Evolutionary conservation across 2,329 filamentous ascomycete genomes (phyloP).

Genomic region (Metarhizium robertsii): DNA sequence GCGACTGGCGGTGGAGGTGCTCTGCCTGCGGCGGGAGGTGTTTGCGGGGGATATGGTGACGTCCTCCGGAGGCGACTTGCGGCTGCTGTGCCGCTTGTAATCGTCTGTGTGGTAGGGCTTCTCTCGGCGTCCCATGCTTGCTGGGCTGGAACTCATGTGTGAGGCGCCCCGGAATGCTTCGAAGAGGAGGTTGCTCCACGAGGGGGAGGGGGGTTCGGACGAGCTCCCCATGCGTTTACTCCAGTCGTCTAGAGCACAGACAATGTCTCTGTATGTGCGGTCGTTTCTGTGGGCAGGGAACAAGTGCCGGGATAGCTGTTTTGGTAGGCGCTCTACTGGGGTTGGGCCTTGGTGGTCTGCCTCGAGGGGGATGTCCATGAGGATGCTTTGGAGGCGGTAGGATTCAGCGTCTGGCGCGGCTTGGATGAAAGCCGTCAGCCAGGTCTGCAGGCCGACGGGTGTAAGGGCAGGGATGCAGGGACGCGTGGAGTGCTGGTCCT

Average conservation of each 20-base stretch:
- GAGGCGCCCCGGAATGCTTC: background rate
- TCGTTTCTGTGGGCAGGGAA: constrained; percentile 54
- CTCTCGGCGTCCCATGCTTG: background rate
- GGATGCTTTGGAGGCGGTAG: constrained; percentile 57
- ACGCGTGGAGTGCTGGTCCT: constrained; percentile 35
- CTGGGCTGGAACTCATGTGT: background rate
- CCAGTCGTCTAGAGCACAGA: constrained; percentile 46
- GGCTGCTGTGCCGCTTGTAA: background rate
- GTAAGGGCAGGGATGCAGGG: constrained; percentile 58
- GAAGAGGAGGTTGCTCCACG: constrained; percentile 2
- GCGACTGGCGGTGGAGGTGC: background rate
- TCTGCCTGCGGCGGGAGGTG: background rate
- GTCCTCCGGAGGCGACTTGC: background rate
- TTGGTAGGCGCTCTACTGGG: constrained; percentile 64
- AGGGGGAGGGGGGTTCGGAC: background rate
- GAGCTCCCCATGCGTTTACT: constrained; percentile 10
- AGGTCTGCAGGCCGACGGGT: constrained; percentile 57
- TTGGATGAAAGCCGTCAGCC: constrained; percentile 63
- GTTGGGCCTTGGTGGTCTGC: constrained; percentile 11
- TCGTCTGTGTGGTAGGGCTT: background rate
- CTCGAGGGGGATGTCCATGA: constrained; percentile 60
- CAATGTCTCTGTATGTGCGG: constrained; percentile 48
- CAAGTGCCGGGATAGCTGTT: constrained; percentile 64
- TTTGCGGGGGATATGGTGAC: background rate
- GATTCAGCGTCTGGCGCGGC: constrained; percentile 71